A percentile compares a stretch with the other conserved stretches of the same genome.
Conservation (phyloP, 805 yeast species). For the Cyberlindnera veronae region DNA sequence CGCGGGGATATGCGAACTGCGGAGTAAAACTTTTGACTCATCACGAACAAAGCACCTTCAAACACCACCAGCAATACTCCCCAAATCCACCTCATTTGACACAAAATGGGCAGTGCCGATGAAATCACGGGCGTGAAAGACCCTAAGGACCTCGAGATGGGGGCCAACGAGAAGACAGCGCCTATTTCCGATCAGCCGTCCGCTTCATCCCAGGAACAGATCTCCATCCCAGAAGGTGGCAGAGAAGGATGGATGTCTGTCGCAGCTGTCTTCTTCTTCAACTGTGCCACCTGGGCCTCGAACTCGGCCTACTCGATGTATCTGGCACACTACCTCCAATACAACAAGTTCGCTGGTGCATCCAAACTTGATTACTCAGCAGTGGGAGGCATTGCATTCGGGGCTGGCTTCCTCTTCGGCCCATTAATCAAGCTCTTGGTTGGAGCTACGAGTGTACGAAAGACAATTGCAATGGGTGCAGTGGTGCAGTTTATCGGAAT, state of each 20-base stretch:
- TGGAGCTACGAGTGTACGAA: slow-evolving; percentile 36
- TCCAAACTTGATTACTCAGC: slow-evolving; percentile 57
- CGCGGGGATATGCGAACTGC: no score
- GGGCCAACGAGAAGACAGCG: background rate
- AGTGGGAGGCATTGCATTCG: slow-evolving; percentile 65
- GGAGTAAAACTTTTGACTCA: no score
- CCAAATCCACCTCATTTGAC: no score
- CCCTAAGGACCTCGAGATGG: background rate
- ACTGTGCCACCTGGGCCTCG: slow-evolving; percentile 29
- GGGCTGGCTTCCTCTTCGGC: slow-evolving; percentile 51
- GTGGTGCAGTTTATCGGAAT: slow-evolving; percentile 50
- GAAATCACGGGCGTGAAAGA: no score
- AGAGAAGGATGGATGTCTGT: slow-evolving; percentile 27
- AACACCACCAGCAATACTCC: no score
- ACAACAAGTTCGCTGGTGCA: slow-evolving; percentile 48
- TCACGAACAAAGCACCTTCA: no score
- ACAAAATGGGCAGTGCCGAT: no score
- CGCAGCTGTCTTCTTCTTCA: slow-evolving; percentile 21
- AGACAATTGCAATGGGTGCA: slow-evolving; percentile 47
- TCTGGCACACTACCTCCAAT: slow-evolving; percentile 52
- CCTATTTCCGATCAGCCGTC: background rate
- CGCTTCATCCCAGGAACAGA: background rate
- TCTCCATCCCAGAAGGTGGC: slow-evolving; percentile 28
- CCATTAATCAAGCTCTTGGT: slow-evolving; percentile 42
- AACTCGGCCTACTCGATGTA: slow-evolving; percentile 50